A percentile compares a stretch with the other conserved stretches of the same genome.
Evolutionary conservation across 352 stramenopile species (phyloP).

Genomic region (Hyaloperonospora brassicae): DNA sequence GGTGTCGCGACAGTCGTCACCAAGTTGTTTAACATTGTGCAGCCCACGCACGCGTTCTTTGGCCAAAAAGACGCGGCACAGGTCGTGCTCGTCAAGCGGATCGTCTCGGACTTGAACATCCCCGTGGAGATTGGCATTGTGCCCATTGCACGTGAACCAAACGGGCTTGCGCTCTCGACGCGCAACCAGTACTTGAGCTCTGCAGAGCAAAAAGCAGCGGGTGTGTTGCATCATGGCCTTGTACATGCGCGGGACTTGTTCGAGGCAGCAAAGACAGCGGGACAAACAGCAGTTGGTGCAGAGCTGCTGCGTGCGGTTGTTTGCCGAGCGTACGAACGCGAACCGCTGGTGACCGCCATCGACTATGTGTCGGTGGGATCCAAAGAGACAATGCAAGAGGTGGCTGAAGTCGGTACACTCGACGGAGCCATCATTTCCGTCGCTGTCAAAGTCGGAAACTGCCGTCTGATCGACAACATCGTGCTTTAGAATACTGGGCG

Average conservation of each 20-base stretch:
- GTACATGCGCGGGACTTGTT: slow-evolving; percentile 42
- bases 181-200: slow-evolving; percentile 96
- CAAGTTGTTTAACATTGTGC: slow-evolving; percentile 99
- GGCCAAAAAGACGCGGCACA: slow-evolving; percentile 99
- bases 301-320: slow-evolving; percentile 36
- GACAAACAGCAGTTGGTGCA: slow-evolving; percentile 26
- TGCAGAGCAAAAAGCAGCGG: slow-evolving; percentile 82
- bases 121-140: slow-evolving; percentile 88
- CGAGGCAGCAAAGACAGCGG: slow-evolving; percentile 16
- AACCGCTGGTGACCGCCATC: slow-evolving; percentile 90
- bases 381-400: slow-evolving; percentile 91
- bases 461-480: slow-evolving; percentile 98
- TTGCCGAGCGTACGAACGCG: slow-evolving; percentile 46
- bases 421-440: slow-evolving; percentile 90
- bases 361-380: slow-evolving; percentile 95
- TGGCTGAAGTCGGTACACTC: slow-evolving; percentile 57
- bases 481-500: slow-evolving; percentile 37
- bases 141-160: slow-evolving; percentile 88
- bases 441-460: slow-evolving; percentile 91
- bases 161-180: slow-evolving; percentile 96
- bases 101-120: slow-evolving; percentile 96
- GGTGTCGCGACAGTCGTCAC: slow-evolving; percentile 98
- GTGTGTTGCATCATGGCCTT: slow-evolving; percentile 85
- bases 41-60: slow-evolving; percentile 95
- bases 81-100: slow-evolving; percentile 91